phyloP scores from a whole-genome alignment of 192 early-diverging fungal genomes.

The Rhizophagus sp. region DNA sequence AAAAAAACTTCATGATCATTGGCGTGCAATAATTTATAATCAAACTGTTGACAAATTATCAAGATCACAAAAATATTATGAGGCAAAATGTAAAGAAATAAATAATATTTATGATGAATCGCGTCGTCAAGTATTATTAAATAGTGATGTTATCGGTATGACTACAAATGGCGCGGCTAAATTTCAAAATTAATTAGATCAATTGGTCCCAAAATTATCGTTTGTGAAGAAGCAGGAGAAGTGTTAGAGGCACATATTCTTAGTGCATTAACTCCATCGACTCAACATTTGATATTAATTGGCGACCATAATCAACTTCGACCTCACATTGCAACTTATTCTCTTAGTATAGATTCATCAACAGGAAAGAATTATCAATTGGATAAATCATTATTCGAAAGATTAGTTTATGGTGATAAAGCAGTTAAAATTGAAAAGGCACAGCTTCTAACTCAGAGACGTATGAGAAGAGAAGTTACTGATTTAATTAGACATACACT shows the following conservation, averaged over 20 bases:
- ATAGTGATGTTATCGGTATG: slow-evolving; percentile 53
- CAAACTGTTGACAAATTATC: slow-evolving; percentile 31
- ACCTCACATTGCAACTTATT: background rate
- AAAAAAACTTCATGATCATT: slow-evolving; percentile 36
- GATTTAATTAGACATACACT: slow-evolving; percentile 48
- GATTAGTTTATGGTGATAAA: slow-evolving; percentile 30
- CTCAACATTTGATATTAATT: slow-evolving; percentile 59
- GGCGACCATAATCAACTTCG: slow-evolving; percentile 44
- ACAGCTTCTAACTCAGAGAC: slow-evolving; percentile 37
- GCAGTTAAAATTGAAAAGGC: background rate
- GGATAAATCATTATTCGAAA: slow-evolving; percentile 54
- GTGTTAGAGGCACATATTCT: slow-evolving; percentile 59
- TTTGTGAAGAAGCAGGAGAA: slow-evolving; percentile 63
- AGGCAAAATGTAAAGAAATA: slow-evolving; percentile 7
- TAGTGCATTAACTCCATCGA: slow-evolving; percentile 42
- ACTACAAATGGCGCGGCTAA: slow-evolving; percentile 67
- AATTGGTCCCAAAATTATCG: slow-evolving; percentile 50
- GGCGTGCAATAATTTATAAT: slow-evolving; percentile 34
- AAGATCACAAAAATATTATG: background rate
- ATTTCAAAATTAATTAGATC: slow-evolving; percentile 31
- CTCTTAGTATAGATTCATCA: slow-evolving; percentile 38
- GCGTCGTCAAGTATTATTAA: slow-evolving; percentile 32
- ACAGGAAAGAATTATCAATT: slow-evolving; percentile 44
- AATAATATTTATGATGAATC: slow-evolving; percentile 39
- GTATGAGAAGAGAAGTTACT: slow-evolving; percentile 53